phyloP scores from a whole-genome alignment of 306 rosid genomes.

The Castanea mollissima region DNA sequence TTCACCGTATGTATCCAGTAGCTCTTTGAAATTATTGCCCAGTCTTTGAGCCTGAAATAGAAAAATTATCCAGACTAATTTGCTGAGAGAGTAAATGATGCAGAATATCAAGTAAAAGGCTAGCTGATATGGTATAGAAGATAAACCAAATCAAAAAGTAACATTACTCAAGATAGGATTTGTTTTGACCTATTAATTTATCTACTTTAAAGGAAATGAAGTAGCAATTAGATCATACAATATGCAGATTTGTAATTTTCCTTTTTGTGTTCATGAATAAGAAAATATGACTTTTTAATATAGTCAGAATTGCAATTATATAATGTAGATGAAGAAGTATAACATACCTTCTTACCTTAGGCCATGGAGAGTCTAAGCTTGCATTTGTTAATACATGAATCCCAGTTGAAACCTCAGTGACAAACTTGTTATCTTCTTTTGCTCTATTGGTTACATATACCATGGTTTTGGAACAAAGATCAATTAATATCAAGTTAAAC shows the following conservation, averaged over 20 bases:
- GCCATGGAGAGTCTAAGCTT: constrained; percentile 71
- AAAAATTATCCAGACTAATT: not conserved
- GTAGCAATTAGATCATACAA: not conserved
- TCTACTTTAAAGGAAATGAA: not conserved
- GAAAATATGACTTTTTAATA: not conserved
- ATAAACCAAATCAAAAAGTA: not conserved
- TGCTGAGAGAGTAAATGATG: not conserved
- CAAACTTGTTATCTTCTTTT: constrained; percentile 23
- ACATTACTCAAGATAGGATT: not conserved
- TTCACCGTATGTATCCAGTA: constrained; percentile 39
- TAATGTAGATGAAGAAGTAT: not conserved
- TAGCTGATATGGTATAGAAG: not conserved
- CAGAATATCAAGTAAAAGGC: not conserved
- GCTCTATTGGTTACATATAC: constrained; percentile 76
- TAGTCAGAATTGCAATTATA: not conserved
- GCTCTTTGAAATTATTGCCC: constrained; percentile 49
- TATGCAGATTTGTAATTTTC: too few species aligned
- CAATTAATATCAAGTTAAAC: constrained; percentile 67
- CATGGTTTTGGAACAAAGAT: constrained; percentile 57
- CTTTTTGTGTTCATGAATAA: not conserved
- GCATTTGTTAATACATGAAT: constrained; percentile 84
- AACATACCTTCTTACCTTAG: constrained; percentile 54
- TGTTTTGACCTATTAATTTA: not conserved
- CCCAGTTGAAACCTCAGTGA: constrained; percentile 60
- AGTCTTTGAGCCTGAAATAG: constrained; percentile 62